Evolutionary conservation across 2,329 filamentous ascomycete genomes (phyloP).

Genomic region (Pestalotiopsis sp.): DNA sequence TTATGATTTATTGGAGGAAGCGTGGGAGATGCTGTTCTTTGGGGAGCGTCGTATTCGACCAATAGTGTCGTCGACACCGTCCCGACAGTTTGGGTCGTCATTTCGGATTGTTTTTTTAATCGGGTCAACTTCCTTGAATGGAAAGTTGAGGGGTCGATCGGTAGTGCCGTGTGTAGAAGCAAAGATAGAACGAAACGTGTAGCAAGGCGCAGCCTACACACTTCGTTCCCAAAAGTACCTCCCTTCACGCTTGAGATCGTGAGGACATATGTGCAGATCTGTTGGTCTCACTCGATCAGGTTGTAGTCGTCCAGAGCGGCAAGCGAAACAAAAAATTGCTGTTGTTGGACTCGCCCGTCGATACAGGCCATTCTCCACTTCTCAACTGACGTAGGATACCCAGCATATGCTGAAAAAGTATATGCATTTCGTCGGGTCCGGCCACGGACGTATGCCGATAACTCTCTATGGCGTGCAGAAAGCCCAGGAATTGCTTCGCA

Average conservation of each 20-base stretch:
- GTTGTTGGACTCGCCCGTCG: too few relatives aligned
- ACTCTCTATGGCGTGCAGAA: too few relatives aligned
- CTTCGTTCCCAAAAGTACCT: background rate
- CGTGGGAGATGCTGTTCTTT: background rate
- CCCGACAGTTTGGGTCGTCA: slow-evolving; percentile 2
- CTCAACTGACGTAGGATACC: too few relatives aligned
- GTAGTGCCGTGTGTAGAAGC: slow-evolving; percentile 2
- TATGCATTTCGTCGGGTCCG: too few relatives aligned
- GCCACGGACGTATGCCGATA: too few relatives aligned
- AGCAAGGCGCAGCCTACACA: background rate
- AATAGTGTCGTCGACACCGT: background rate
- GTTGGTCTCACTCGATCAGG: too few relatives aligned
- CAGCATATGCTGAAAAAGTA: too few relatives aligned
- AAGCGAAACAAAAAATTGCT: too few relatives aligned
- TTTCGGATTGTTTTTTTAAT: slow-evolving; percentile 2
- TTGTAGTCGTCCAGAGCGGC: too few relatives aligned
- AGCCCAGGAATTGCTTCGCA: background rate
- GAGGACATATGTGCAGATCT: too few relatives aligned
- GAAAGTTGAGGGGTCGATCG: background rate
- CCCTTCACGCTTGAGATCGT: too few relatives aligned
- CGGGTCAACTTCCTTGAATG: slow-evolving; percentile 5
- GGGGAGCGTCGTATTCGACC: background rate
- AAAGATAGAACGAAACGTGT: background rate
- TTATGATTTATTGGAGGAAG: background rate
- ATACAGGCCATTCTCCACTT: too few relatives aligned